Conservation (phyloP, 2,329 filamentous ascomycete genomes). For the Nothophoma quercina region DNA sequence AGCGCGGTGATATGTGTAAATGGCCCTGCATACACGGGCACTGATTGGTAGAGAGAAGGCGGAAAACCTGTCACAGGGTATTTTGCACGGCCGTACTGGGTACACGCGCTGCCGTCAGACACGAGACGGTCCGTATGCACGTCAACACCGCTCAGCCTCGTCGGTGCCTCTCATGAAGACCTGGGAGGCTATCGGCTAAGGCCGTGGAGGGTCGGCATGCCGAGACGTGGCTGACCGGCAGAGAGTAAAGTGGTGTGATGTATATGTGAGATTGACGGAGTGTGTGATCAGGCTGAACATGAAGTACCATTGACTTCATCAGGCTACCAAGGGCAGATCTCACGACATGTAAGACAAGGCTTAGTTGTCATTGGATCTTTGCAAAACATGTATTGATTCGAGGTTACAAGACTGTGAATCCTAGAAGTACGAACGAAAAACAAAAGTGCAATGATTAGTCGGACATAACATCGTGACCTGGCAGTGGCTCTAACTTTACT, state of each 20-base stretch:
- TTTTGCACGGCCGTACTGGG: no score
- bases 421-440: neutral
- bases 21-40: neutral
- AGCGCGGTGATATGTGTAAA: neutral
- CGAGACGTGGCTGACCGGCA: neutral
- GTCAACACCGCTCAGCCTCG: constrained; percentile 1
- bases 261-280: no score
- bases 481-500: constrained; percentile 7
- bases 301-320: no score
- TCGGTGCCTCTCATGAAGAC: no score
- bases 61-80: neutral
- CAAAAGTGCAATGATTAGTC: neutral
- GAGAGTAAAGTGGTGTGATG: no score
- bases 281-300: no score
- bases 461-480: neutral
- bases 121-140: neutral
- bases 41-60: neutral
- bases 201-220: neutral
- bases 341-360: no score
- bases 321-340: no score
- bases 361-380: no score
- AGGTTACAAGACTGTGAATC: no score
- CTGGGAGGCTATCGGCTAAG: neutral
- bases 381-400: no score
- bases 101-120: neutral